Conservation (phyloP, 2,329 filamentous ascomycete genomes). For the Fusarium denticulatum region DNA sequence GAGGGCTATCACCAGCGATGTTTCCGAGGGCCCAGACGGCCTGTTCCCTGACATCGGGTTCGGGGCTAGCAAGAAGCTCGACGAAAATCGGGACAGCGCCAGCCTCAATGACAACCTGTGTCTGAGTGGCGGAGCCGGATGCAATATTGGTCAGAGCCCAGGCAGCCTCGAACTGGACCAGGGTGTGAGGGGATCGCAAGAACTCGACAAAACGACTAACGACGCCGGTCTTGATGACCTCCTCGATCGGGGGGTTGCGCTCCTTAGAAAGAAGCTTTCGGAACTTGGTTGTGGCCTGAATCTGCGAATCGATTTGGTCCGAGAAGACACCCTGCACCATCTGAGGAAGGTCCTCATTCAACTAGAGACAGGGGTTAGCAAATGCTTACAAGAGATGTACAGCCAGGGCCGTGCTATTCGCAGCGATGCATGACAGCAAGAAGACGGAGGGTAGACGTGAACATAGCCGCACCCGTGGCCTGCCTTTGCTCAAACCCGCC, state of each 20-base stretch:
- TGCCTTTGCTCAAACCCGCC: slow-evolving; percentile 26
- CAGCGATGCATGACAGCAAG: background rate
- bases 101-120: slow-evolving; percentile 98
- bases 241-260: slow-evolving; percentile 98
- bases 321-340: slow-evolving; percentile 99
- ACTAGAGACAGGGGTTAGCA: slow-evolving; percentile 60
- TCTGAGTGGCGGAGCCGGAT: slow-evolving; percentile 95
- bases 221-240: slow-evolving; percentile 98
- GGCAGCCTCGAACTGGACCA: slow-evolving; percentile 98
- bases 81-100: slow-evolving; percentile 99
- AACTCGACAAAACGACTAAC: slow-evolving; percentile 98
- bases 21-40: slow-evolving; percentile 98
- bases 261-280: slow-evolving; percentile 98
- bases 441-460: slow-evolving; percentile 19
- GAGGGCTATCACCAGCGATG: slow-evolving; percentile 97
- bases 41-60: slow-evolving; percentile 97
- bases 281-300: slow-evolving; percentile 97
- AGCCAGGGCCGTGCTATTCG: slow-evolving; percentile 5
- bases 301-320: slow-evolving; percentile 97
- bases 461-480: background rate
- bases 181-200: slow-evolving; percentile 94
- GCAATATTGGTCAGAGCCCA: slow-evolving; percentile 99
- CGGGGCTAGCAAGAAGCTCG: slow-evolving; percentile 92
- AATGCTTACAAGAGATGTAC: slow-evolving; percentile 2
- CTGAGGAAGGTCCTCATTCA: slow-evolving; percentile 96